phyloP scores from a whole-genome alignment of 345 rosid species.

The Salix arbutifolia region DNA sequence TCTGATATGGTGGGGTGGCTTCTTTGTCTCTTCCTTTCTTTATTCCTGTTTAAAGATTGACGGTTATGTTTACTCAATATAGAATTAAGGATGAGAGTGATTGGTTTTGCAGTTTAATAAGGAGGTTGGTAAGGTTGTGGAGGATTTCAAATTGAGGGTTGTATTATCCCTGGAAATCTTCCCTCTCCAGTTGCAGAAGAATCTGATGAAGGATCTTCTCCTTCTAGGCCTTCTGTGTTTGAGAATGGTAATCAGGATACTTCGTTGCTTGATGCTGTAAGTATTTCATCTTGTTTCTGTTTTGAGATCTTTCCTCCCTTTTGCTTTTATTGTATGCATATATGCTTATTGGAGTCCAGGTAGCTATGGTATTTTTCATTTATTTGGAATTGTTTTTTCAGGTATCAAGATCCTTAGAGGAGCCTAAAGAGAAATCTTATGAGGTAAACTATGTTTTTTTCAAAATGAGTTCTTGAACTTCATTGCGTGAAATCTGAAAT shows the following conservation, averaged over 20 bases:
- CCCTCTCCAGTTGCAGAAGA: conserved; percentile 92
- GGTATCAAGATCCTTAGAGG: conserved; percentile 61
- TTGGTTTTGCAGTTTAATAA: conserved; percentile 56
- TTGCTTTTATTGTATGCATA: background rate
- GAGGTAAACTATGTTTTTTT: conserved; percentile 36
- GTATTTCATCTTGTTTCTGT: conserved; percentile 13
- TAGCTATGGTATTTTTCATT: background rate
- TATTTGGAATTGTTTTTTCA: conserved; percentile 19
- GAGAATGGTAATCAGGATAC: conserved; percentile 46
- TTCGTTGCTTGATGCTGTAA: conserved; percentile 47
- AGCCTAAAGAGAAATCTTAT: conserved; percentile 47
- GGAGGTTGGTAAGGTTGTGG: conserved; percentile 51
- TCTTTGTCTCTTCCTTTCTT: background rate
- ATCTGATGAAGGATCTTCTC: conserved; percentile 81
- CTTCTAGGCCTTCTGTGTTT: conserved; percentile 39
- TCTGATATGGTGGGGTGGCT: conserved; percentile 53
- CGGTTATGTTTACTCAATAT: background rate
- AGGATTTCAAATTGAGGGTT: conserved; percentile 75
- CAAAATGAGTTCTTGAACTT: background rate
- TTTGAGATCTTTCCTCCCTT: background rate
- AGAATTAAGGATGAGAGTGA: background rate
- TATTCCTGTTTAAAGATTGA: background rate
- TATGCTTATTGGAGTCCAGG: background rate
- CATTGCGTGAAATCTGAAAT: background rate
- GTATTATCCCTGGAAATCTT: conserved; percentile 72